Conservation (phyloP, 331 rosid species). For the Dryas integrifolia region DNA sequence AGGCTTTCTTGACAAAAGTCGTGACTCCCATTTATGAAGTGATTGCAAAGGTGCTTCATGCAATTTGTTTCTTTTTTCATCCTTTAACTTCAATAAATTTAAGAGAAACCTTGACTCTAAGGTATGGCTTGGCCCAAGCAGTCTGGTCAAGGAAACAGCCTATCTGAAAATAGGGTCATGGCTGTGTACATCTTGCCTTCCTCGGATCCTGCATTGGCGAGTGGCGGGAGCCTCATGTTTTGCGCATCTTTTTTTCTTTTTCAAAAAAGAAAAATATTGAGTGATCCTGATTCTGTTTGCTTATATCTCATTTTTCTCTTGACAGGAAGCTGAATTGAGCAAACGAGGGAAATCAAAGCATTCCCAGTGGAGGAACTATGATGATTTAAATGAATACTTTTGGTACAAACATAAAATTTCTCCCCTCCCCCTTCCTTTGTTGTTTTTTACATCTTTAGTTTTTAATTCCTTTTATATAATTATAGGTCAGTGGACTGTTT, state of each 20-base stretch:
- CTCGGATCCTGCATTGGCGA: not conserved
- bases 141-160: not conserved
- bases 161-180: not conserved
- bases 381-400: conserved; percentile 92
- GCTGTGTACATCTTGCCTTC: not conserved
- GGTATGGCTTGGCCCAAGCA: not conserved
- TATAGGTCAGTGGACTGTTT: conserved; percentile 96
- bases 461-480: conserved; percentile 27
- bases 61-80: not conserved
- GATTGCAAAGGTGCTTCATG: conserved; percentile 66
- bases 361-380: conserved; percentile 98
- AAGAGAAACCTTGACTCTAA: not conserved
- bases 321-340: conserved; percentile 79
- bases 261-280: not conserved
- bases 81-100: not conserved
- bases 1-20: conserved; percentile 80
- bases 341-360: conserved; percentile 88
- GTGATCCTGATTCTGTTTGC: conserved; percentile 19
- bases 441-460: conserved; percentile 12
- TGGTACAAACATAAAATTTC: conserved; percentile 50
- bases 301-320: conserved; percentile 24
- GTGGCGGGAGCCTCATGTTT: not conserved
- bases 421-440: not conserved
- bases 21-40: conserved; percentile 91
- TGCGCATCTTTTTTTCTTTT: not conserved